phyloP scores from a whole-genome alignment of 305 asterid genomes.

The Ajuga reptans region DNA sequence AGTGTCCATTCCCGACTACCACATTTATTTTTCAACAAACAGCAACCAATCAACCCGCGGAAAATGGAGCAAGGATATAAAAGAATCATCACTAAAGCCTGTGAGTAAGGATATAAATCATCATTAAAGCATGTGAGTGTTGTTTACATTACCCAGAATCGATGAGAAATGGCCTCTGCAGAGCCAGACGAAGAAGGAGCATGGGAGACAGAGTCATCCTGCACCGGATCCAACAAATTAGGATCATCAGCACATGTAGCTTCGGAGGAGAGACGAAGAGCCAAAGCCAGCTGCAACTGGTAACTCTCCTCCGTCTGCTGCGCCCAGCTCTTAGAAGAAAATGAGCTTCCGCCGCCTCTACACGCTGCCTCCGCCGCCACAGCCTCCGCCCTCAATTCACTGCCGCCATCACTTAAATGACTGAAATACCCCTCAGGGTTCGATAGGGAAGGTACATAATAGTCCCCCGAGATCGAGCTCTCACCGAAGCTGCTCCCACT shows the following conservation, averaged over 20 bases:
- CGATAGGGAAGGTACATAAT: constrained; percentile 50
- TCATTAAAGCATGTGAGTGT: neutral
- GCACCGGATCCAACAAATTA: constrained; percentile 62
- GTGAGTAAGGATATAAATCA: constrained; percentile 1
- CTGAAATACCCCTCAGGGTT: constrained; percentile 40
- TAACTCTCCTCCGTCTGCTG: constrained; percentile 95
- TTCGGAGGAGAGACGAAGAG: constrained; percentile 71
- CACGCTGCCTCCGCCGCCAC: constrained; percentile 37
- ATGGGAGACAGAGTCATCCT: constrained; percentile 40
- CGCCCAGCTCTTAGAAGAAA: constrained; percentile 81
- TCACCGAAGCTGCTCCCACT: constrained; percentile 83
- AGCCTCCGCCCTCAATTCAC: constrained; percentile 44
- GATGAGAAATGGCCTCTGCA: constrained; percentile 63
- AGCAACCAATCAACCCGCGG: neutral
- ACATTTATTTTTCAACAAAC: constrained; percentile 10
- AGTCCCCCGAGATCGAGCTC: constrained; percentile 75
- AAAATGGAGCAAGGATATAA: neutral
- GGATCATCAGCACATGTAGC: constrained; percentile 83
- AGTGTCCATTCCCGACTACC: neutral
- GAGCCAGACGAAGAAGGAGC: constrained; percentile 38
- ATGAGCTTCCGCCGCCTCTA: constrained; percentile 39
- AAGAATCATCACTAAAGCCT: neutral
- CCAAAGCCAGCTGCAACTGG: constrained; percentile 80
- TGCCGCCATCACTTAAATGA: constrained; percentile 40
- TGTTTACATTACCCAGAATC: constrained; percentile 62